Evolutionary conservation across 2,329 filamentous ascomycete genomes (phyloP).

Genomic region (Penicillium sp.): DNA sequence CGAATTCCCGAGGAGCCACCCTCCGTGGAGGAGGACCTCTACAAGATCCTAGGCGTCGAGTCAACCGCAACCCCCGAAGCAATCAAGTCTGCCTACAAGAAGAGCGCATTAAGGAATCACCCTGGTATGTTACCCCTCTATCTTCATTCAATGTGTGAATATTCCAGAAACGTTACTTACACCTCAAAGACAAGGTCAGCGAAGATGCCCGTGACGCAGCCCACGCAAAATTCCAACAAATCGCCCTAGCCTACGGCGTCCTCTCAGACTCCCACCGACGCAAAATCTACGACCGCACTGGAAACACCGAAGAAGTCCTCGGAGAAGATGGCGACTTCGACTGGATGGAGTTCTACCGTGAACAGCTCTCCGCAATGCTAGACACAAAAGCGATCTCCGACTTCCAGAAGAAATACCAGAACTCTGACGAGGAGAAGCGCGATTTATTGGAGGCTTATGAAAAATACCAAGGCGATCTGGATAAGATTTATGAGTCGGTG

Average conservation of each 20-base stretch:
- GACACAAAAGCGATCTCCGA: slow-evolving; percentile 72
- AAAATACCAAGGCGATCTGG: slow-evolving; percentile 71
- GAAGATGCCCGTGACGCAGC: slow-evolving; percentile 69
- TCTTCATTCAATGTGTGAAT: neutral
- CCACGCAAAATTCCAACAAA: slow-evolving; percentile 79
- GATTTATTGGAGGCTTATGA: slow-evolving; percentile 79
- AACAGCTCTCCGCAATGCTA: slow-evolving; percentile 77
- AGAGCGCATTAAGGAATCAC: slow-evolving; percentile 83
- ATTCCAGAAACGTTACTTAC: slow-evolving; percentile 19
- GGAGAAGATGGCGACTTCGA: slow-evolving; percentile 74
- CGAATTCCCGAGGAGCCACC: slow-evolving; percentile 43
- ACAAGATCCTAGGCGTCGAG: slow-evolving; percentile 73
- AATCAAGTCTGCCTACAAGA: slow-evolving; percentile 89
- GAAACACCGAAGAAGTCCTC: slow-evolving; percentile 81
- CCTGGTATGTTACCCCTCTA: slow-evolving; percentile 59
- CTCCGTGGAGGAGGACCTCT: slow-evolving; percentile 56
- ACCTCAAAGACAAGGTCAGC: slow-evolving; percentile 69
- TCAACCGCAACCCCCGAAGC: slow-evolving; percentile 72
- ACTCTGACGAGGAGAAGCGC: slow-evolving; percentile 77
- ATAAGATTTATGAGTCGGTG: slow-evolving; percentile 73
- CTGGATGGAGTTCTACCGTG: slow-evolving; percentile 87
- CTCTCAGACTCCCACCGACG: slow-evolving; percentile 81
- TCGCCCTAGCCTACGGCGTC: slow-evolving; percentile 92
- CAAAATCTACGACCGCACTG: slow-evolving; percentile 84
- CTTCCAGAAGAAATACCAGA: slow-evolving; percentile 78